Percentiles rank a stretch among this genome's conserved stretches.
Conservation (phyloP, 768 basidiomycete genomes). For the Porphyrellus cyaneotinctus region DNA sequence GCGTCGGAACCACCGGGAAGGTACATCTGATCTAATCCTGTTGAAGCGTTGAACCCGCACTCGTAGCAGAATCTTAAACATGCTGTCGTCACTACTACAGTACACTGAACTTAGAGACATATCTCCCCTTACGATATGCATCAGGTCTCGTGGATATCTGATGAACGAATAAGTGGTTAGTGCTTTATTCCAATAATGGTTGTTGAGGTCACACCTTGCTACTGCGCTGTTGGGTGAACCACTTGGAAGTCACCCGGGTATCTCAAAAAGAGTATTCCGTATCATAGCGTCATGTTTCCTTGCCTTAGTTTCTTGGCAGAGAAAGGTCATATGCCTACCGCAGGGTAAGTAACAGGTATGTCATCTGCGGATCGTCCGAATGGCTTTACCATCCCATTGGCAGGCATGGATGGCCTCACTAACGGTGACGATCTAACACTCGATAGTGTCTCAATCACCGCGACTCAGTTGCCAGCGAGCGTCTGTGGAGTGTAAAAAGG, state of each 20-base stretch:
- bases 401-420: slow-evolving; percentile 36
- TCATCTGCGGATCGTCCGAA: too few relatives aligned
- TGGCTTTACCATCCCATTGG: slow-evolving; percentile 36
- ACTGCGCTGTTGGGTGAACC: too few relatives aligned
- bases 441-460: slow-evolving; percentile 27
- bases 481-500: slow-evolving; percentile 11
- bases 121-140: slow-evolving; percentile 7
- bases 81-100: not conserved
- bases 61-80: not conserved
- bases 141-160: not conserved
- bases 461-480: slow-evolving; percentile 12
- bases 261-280: too few relatives aligned
- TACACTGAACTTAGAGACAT: slow-evolving; percentile 1
- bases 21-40: not conserved
- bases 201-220: too few relatives aligned
- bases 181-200: not conserved
- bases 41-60: slow-evolving; percentile 1
- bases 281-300: too few relatives aligned
- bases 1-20: not conserved
- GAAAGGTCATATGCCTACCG: too few relatives aligned
- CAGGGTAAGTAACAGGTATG: too few relatives aligned
- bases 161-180: not conserved
- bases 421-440: slow-evolving; percentile 25
- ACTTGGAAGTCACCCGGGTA: too few relatives aligned
- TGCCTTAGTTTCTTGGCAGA: too few relatives aligned